Conservation (phyloP, 495 filamentous ascomycete species). For the Penicillium soppii region DNA sequence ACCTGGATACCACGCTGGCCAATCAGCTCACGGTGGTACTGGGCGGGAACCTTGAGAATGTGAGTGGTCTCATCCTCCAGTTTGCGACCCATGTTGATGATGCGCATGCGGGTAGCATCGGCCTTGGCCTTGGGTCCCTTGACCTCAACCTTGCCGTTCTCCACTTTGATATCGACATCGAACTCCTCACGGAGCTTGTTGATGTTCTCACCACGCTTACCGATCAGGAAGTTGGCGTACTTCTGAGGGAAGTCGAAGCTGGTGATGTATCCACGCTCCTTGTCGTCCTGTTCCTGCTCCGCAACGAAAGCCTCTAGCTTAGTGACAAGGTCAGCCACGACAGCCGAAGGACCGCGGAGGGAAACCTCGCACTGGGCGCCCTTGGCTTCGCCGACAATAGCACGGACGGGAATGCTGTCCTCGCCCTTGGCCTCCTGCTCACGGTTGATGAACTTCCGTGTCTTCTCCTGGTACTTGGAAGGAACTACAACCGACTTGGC, state of each 20-base stretch:
- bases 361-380: constrained; percentile 54
- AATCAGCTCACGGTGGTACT: constrained; percentile 78
- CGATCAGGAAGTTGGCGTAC: constrained; percentile 89
- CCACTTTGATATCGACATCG: constrained; percentile 93
- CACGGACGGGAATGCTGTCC: constrained; percentile 70
- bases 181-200: constrained; percentile 94
- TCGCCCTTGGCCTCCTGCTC: constrained; percentile 67
- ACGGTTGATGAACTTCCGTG: constrained; percentile 70
- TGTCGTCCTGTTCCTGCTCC: constrained; percentile 81
- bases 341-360: constrained; percentile 71
- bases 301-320: constrained; percentile 76
- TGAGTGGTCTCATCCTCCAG: constrained; percentile 86
- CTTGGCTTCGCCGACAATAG: constrained; percentile 49
- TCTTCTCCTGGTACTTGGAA: constrained; percentile 77
- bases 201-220: constrained; percentile 88
- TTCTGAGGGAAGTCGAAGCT: constrained; percentile 93
- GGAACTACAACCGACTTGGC: constrained; percentile 66
- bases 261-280: constrained; percentile 79
- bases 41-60: constrained; percentile 80
- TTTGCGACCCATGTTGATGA: constrained; percentile 71
- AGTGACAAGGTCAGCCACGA: constrained; percentile 65
- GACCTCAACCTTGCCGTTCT: constrained; percentile 67
- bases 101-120: constrained; percentile 75
- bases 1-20: constrained; percentile 64
- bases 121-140: constrained; percentile 77